Percentiles rank a stretch among this genome's conserved stretches.
These are phyloP conservation scores for Syncephalastrum racemosum DNA, from an alignment of 371 early-diverging fungal species.

Conservation along the genomic window DNA sequence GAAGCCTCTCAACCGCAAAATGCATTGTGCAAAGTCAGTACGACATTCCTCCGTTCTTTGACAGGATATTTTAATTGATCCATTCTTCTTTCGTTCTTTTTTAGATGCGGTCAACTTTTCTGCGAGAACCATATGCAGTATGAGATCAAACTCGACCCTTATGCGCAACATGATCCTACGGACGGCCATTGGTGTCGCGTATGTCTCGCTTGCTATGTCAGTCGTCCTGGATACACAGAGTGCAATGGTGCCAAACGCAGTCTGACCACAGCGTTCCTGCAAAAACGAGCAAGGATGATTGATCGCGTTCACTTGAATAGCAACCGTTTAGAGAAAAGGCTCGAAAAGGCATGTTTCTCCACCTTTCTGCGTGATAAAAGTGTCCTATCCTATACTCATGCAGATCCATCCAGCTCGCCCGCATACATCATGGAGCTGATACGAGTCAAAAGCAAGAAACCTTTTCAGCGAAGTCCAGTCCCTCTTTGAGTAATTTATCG, in stretches of 20 bases:
- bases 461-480: conserved; percentile 14
- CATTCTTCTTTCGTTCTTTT: not conserved
- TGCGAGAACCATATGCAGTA: conserved; percentile 72
- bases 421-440: conserved; percentile 38
- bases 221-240: conserved; percentile 54
- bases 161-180: conserved; percentile 72
- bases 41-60: not conserved
- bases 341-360: conserved; percentile 64
- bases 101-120: conserved; percentile 71
- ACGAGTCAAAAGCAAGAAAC: conserved; percentile 5
- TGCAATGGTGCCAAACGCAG: conserved; percentile 53
- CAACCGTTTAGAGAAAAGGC: conserved; percentile 83
- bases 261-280: conserved; percentile 56
- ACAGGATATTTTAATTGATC: not conserved
- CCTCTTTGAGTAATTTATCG: conserved; percentile 21
- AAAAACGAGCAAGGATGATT: conserved; percentile 56
- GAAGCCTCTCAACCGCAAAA: conserved; percentile 34
- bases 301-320: conserved; percentile 75
- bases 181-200: conserved; percentile 77
- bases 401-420: conserved; percentile 28
- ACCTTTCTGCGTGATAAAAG: not conserved
- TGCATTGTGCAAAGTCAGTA: conserved; percentile 48
- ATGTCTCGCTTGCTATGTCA: conserved; percentile 68
- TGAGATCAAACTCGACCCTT: conserved; percentile 65
- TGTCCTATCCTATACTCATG: not conserved